Percentiles rank a stretch among this genome's conserved stretches.
These are phyloP conservation scores for Hibiscus syriacus DNA, from an alignment of 345 rosid species.

Conservation along the genomic window DNA sequence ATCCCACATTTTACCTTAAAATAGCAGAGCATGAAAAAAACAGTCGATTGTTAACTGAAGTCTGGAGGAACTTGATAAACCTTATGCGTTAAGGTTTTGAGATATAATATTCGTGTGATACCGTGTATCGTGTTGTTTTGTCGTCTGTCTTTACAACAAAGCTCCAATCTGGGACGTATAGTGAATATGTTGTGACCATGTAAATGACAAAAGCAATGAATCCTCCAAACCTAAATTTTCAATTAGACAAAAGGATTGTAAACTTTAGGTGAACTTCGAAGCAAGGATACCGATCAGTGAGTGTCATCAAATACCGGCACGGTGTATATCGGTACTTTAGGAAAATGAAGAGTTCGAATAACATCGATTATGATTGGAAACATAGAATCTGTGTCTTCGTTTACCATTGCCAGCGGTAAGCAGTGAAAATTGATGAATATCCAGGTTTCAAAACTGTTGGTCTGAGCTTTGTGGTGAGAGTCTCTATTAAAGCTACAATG, in stretches of 20 bases:
- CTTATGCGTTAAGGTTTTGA: background rate
- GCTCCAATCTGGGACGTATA: too few relatives aligned
- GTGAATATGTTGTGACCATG: too few relatives aligned
- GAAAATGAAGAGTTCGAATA: background rate
- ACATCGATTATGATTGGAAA: background rate
- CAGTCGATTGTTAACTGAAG: too few relatives aligned
- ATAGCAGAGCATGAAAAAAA: background rate
- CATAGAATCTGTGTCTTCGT: background rate
- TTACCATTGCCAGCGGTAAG: conserved; percentile 63
- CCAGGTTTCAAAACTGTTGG: conserved; percentile 31
- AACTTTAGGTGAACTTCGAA: background rate
- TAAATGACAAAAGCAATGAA: too few relatives aligned
- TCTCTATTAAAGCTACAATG: conserved; percentile 47
- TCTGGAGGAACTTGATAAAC: too few relatives aligned
- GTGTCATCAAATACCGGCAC: too few relatives aligned
- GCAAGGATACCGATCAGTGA: background rate
- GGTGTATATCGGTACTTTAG: too few relatives aligned
- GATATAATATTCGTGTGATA: conserved; percentile 3
- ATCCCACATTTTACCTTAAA: conserved; percentile 67
- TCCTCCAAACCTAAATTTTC: conserved; percentile 37
- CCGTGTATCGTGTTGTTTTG: conserved; percentile 27
- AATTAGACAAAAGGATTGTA: background rate
- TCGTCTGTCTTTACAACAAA: too few relatives aligned
- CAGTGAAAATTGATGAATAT: conserved; percentile 39
- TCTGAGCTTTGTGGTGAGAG: too few relatives aligned